Evolutionary conservation across 1,139 yeast species (phyloP).

Genomic region (Yamadazyma trypodendri): DNA sequence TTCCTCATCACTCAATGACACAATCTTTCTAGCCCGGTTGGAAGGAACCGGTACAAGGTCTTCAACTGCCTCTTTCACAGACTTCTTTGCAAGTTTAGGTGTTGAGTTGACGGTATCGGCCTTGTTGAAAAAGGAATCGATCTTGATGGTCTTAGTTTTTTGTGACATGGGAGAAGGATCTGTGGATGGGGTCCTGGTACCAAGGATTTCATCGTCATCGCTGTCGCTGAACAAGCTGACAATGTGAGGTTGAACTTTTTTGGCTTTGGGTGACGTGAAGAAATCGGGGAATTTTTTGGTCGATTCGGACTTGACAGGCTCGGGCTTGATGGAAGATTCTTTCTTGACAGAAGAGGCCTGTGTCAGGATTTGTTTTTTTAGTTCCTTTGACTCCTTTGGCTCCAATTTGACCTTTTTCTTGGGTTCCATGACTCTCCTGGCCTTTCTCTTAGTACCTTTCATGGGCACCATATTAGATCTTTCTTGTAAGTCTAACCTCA

Average conservation of each 20-base stretch:
- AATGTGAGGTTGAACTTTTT: conserved; percentile 9
- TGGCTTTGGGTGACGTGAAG: conserved; percentile 13
- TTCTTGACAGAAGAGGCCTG: conserved; percentile 1
- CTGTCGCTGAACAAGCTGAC: conserved; percentile 29
- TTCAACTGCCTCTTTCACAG: conserved; percentile 10
- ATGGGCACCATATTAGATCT: conserved; percentile 30
- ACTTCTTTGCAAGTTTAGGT: conserved; percentile 10
- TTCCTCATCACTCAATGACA: conserved; percentile 4
- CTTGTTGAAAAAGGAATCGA: conserved; percentile 2
- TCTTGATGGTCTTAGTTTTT: conserved; percentile 6
- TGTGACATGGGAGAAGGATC: conserved; percentile 11
- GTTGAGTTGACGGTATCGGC: conserved; percentile 4
- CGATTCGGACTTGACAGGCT: conserved; percentile 6
- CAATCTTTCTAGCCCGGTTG: background rate
- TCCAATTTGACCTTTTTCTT: conserved; percentile 16
- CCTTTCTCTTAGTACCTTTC: conserved; percentile 30
- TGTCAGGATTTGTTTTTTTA: conserved; percentile 9
- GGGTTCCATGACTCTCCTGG: conserved; percentile 20
- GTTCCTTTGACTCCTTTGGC: conserved; percentile 7
- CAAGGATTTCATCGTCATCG: conserved; percentile 32
- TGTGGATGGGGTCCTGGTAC: conserved; percentile 12
- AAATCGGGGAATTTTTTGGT: conserved; percentile 14
- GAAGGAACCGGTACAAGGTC: conserved; percentile 3
- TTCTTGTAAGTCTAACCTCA: conserved; percentile 32
- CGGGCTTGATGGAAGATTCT: conserved; percentile 1